Percentiles rank a stretch among this genome's conserved stretches.
phyloP scores from a whole-genome alignment of 495 filamentous ascomycete species.

The Annulohypoxylon maeteangense region DNA sequence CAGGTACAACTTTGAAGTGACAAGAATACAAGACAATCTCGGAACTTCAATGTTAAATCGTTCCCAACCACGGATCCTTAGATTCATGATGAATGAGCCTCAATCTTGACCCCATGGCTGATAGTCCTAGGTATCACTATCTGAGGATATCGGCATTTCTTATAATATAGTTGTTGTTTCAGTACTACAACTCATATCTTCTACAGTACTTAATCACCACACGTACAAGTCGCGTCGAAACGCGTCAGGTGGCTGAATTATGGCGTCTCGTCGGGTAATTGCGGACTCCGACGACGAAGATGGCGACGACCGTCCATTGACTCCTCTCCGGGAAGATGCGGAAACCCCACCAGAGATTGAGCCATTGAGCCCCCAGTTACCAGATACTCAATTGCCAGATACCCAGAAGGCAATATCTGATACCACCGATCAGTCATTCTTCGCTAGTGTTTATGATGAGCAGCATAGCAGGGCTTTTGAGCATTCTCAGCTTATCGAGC shows the following conservation, averaged over 20 bases:
- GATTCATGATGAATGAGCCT: background rate
- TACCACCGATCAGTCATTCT: slow-evolving; percentile 44
- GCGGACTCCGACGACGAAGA: slow-evolving; percentile 49
- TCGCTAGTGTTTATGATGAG: slow-evolving; percentile 38
- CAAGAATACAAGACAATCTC: background rate
- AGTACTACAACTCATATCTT: background rate
- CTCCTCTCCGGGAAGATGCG: slow-evolving; percentile 18
- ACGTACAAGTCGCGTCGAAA: slow-evolving; percentile 20
- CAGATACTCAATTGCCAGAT: slow-evolving; percentile 19
- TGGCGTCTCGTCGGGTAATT: slow-evolving; percentile 42
- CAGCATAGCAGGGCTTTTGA: slow-evolving; percentile 40
- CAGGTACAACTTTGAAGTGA: no score
- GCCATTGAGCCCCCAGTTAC: slow-evolving; percentile 39
- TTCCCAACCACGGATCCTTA: background rate
- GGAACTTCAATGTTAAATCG: background rate
- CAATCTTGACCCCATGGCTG: background rate
- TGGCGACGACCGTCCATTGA: slow-evolving; percentile 33
- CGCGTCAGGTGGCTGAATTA: slow-evolving; percentile 31
- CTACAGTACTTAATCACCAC: background rate
- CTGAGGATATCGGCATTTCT: background rate
- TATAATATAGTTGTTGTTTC: background rate
- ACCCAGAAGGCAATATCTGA: slow-evolving; percentile 25
- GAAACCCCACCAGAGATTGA: slow-evolving; percentile 37
- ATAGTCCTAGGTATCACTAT: background rate
- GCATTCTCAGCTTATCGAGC: slow-evolving; percentile 43